These are phyloP conservation scores for Amanita inopinata DNA, from an alignment of 768 basidiomycete genomes.

Conservation along the genomic window DNA sequence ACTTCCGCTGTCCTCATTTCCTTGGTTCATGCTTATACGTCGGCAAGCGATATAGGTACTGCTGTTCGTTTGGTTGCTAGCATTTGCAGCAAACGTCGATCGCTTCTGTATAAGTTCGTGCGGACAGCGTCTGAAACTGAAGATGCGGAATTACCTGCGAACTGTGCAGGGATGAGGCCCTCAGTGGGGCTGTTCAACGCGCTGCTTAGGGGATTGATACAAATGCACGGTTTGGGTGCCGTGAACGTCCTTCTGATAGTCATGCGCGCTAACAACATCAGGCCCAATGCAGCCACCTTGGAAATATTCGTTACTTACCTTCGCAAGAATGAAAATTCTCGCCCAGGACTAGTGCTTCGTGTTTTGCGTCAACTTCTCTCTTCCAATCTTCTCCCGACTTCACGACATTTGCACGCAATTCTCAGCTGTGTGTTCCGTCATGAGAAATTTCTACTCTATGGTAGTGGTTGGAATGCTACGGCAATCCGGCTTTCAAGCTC, in stretches of 20 bases:
- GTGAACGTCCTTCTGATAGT: conserved; percentile 38
- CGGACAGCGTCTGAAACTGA: conserved; percentile 6
- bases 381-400: conserved; percentile 32
- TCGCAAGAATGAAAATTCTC: conserved; percentile 28
- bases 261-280: conserved; percentile 43
- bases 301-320: conserved; percentile 48
- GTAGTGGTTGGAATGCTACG: conserved; percentile 36
- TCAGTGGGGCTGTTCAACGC: conserved; percentile 51
- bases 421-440: conserved; percentile 41
- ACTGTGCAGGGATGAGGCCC: conserved; percentile 22
- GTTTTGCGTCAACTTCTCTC: conserved; percentile 37
- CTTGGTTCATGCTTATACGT: conserved; percentile 47
- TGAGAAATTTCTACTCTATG: conserved; percentile 36
- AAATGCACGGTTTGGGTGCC: conserved; percentile 36
- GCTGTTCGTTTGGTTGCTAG: conserved; percentile 44
- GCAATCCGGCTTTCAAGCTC: conserved; percentile 27
- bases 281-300: conserved; percentile 44
- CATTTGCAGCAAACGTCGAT: conserved; percentile 26
- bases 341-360: conserved; percentile 37
- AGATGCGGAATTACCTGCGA: conserved; percentile 12
- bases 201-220: conserved; percentile 41
- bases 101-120: background rate
- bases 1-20: conserved; percentile 40
- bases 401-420: conserved; percentile 48
- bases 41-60: conserved; percentile 31